Evolutionary conservation across 2,329 filamentous ascomycete species (phyloP), one percentile per base, ranked within the genome.

Genomic region (Bipolaris sorokiniana): DNA sequence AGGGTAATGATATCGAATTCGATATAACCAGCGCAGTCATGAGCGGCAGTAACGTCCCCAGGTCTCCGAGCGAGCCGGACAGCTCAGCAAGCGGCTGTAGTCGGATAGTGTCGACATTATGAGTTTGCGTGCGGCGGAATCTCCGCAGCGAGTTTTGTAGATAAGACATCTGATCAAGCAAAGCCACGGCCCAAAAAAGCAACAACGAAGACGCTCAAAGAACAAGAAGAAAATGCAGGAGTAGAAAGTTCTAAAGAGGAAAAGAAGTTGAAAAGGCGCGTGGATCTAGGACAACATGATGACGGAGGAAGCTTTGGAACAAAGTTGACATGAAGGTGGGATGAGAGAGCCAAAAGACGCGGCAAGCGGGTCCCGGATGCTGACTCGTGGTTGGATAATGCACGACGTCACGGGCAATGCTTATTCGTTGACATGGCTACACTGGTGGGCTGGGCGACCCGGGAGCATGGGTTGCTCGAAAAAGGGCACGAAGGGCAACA

Each of bases 31-130:
- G 86, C 2, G 93, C 91, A 69, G 96, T 91, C 82, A 95, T 90
- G 53, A 97, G 86, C 46, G 93, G 94, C 10, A 97, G 85, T 28
- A 97, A 85, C 2, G 94, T 97, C 62, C 94, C 94, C 40, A 97
- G 83, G 73, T 97, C 94, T 61, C 94, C 94, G 2, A 92, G 83
- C 0, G 93, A 90, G 49, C 94, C 94, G 1, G 94, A 96, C 51
- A 98, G 86, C 79, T 98, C 94, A 47, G 89, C 77, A 15, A 90
- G 78, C 61, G 87, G 85, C 48, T 84, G 81, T 20, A 71, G 73
- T 59, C 78, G 81, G 57, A 90, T 77, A 11, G 83, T 87, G 22
- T 78, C 72, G 60, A 85, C 70, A 78, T 89, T 89, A 67, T 87
- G 71, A 36, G 53, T 54, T 38, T 72, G 60, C 1, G 69, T 67